phyloP scores from a whole-genome alignment of 1,139 yeast genomes.

The Scheffersomyces parashehatae region DNA sequence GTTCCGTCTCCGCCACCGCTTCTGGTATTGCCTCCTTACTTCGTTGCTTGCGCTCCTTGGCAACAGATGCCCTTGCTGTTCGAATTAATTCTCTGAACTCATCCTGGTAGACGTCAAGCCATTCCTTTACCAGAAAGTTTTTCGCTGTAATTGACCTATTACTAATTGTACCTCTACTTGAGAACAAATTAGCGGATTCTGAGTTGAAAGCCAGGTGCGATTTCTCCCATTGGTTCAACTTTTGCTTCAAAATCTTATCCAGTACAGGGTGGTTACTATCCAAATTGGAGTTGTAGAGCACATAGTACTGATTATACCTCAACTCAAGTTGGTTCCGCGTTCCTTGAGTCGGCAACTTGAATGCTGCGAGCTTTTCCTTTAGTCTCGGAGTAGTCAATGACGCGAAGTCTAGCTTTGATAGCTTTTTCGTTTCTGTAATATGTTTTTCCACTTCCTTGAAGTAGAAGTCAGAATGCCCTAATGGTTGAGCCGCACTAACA shows the following conservation, averaged over 20 bases:
- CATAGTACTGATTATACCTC: conserved; percentile 77
- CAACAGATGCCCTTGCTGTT: conserved; percentile 43
- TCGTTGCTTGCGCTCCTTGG: conserved; percentile 12
- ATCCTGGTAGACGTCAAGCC: conserved; percentile 51
- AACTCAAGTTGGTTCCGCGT: conserved; percentile 62
- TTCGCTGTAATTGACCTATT: conserved; percentile 36
- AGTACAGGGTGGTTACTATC: conserved; percentile 73
- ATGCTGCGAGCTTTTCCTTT: conserved; percentile 55
- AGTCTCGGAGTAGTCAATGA: conserved; percentile 62
- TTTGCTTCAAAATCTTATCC: conserved; percentile 53
- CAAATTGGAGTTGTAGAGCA: conserved; percentile 78
- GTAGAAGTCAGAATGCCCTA: conserved; percentile 32
- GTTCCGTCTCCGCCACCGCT: not conserved
- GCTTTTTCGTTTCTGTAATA: conserved; percentile 25
- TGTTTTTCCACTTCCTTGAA: conserved; percentile 32
- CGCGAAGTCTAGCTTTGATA: conserved; percentile 64
- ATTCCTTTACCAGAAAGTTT: conserved; percentile 43
- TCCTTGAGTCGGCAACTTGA: conserved; percentile 64
- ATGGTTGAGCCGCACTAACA: conserved; percentile 1
- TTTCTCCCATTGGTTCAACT: conserved; percentile 71
- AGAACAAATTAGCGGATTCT: conserved; percentile 22
- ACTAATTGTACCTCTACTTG: conserved; percentile 23
- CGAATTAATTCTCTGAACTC: conserved; percentile 54
- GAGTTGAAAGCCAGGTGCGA: conserved; percentile 37
- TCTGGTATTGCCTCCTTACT: conserved; percentile 4